Conservation (phyloP, 2,329 filamentous ascomycete genomes). For the Penicillium sp. region DNA sequence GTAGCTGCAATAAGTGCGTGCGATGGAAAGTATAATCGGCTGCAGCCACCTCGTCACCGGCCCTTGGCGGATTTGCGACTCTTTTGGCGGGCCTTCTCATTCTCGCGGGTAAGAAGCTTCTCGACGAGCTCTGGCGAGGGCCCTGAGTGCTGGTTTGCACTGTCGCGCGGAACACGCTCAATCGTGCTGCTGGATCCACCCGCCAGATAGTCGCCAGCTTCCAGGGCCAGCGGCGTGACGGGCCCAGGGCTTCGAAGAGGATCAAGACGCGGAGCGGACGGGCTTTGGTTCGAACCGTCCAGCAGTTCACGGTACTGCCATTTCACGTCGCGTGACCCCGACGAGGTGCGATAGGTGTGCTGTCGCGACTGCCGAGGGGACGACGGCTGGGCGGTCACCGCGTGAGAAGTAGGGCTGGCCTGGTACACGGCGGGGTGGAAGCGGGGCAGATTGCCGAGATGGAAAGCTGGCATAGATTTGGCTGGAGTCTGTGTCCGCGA, state of each 20-base stretch:
- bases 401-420: conserved; percentile 25
- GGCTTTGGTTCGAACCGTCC: conserved; percentile 36
- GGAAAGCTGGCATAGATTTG: conserved; percentile 39
- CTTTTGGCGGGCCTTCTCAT: conserved; percentile 31
- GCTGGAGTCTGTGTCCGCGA: conserved; percentile 32
- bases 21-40: neutral
- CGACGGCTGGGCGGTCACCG: conserved; percentile 27
- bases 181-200: conserved; percentile 28
- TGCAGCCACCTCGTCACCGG: conserved; percentile 20
- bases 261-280: conserved; percentile 46
- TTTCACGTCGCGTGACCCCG: conserved; percentile 38
- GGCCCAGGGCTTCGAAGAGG: conserved; percentile 47
- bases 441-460: conserved; percentile 44
- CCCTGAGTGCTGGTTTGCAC: conserved; percentile 16
- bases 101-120: conserved; percentile 35
- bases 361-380: conserved; percentile 36
- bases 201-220: conserved; percentile 42
- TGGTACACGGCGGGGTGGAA: conserved; percentile 49
- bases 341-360: conserved; percentile 32
- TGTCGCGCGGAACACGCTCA: conserved; percentile 21
- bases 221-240: conserved; percentile 46
- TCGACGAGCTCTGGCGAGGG: conserved; percentile 35
- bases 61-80: conserved; percentile 28
- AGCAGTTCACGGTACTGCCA: conserved; percentile 46
- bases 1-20: conserved; percentile 7